Evolutionary conservation across 768 basidiomycete genomes (phyloP).

Genomic region (Trametes coccinea): DNA sequence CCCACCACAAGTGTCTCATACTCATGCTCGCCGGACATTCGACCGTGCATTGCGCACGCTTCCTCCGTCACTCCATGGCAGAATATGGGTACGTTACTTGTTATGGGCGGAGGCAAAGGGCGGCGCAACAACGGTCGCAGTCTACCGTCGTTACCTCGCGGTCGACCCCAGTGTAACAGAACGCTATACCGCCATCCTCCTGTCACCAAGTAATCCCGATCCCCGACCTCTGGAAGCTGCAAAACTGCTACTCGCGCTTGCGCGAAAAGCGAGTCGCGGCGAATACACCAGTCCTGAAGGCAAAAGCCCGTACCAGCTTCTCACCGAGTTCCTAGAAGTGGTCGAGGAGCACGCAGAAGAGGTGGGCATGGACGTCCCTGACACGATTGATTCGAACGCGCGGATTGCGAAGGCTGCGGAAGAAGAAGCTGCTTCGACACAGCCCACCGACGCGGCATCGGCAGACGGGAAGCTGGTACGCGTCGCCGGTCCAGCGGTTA

Average conservation of each 20-base stretch:
- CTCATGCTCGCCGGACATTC: slow-evolving; percentile 91
- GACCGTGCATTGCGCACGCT: slow-evolving; percentile 93
- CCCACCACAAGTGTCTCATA: slow-evolving; percentile 78
- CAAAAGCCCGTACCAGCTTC: slow-evolving; percentile 93
- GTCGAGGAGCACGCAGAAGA: slow-evolving; percentile 90
- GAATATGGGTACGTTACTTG: slow-evolving; percentile 92
- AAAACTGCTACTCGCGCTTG: slow-evolving; percentile 82
- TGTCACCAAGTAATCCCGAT: slow-evolving; percentile 54
- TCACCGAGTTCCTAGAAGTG: slow-evolving; percentile 90
- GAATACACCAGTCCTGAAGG: slow-evolving; percentile 87
- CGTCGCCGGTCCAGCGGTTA: slow-evolving; percentile 63
- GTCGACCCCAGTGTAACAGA: slow-evolving; percentile 83
- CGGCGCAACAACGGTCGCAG: slow-evolving; percentile 71
- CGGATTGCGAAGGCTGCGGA: slow-evolving; percentile 48
- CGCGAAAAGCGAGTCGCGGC: slow-evolving; percentile 80
- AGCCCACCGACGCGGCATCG: slow-evolving; percentile 43
- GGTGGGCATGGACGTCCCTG: slow-evolving; percentile 84
- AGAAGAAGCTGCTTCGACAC: slow-evolving; percentile 23
- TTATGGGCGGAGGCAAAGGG: slow-evolving; percentile 87
- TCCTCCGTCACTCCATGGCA: slow-evolving; percentile 86
- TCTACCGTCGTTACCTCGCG: slow-evolving; percentile 88
- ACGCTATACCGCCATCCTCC: slow-evolving; percentile 68
- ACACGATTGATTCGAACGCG: slow-evolving; percentile 60
- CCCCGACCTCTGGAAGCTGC: slow-evolving; percentile 90
- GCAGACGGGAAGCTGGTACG: slow-evolving; percentile 66